Evolutionary conservation across 495 filamentous ascomycete species (phyloP), one percentile per base, ranked within the genome.

Genomic region (Aspergillus haitiensis): DNA sequence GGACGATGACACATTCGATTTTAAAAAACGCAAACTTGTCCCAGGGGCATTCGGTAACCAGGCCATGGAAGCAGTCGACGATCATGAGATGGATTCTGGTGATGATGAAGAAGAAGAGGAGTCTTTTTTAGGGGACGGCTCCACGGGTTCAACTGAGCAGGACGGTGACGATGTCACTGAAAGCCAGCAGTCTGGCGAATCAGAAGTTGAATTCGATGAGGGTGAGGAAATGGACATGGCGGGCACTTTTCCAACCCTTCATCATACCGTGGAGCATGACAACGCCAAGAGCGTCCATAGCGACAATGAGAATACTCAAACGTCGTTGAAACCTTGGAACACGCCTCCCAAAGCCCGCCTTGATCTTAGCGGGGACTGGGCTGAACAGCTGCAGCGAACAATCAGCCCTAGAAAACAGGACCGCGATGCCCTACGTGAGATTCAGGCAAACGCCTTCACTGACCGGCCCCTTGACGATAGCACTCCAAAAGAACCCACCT

Each of bases 61-160:
- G 45, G 78, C 81, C 13, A 78, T 84, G 58, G 83, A 85, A 45
- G 82, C 78, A 21, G 72, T 78, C 33, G 78, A 83, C 12, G 74
- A 83, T 73, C 73, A 76, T 21, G 44, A 59, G 42, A 70, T 70
- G 60, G 60, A 49, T 56, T 72, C 70, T 52, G 75, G 65, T 18
- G 71, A 65, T 32, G 76, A 76, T 32, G 76, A 76, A 35, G 76
- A 76, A 35, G 76, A 75, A 33, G 74, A 75, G 45, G 81, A 87
- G 81, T 90, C 88, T 93, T 92, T 93, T 91, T 92, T 90, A 86
- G 90, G 85, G 82, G 86, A 88, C 75, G 84, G 87, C 84, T 89
- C 87, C 84, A 87, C 86, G 83, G 90, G 86, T 85, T 89, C 89
- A 72, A 80, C 84, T 81, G 84, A 88, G 64, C 71, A 72, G 72